These are phyloP conservation scores for Raddia distichophylla DNA, from an alignment of 176 grass and related monocot species.

Conservation along the genomic window DNA sequence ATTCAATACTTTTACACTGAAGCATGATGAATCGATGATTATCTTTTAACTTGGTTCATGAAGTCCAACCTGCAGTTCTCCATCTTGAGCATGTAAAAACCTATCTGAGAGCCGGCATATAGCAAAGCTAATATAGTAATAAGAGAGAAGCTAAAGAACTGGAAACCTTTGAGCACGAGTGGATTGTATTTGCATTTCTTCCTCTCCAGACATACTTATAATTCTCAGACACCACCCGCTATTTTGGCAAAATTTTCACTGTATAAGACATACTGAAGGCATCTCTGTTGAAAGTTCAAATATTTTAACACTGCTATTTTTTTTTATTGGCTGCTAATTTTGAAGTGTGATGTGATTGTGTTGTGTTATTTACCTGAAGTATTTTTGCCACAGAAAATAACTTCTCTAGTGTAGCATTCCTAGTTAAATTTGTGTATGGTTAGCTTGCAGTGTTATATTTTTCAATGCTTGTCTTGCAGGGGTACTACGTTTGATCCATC, in stretches of 20 bases:
- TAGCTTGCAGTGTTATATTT: neutral
- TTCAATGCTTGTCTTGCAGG: constrained; percentile 52
- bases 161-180: neutral
- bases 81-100: neutral
- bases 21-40: neutral
- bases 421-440: constrained; percentile 16
- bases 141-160: neutral
- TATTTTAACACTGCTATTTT: neutral
- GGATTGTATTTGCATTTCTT: neutral
- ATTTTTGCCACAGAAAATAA: neutral
- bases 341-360: neutral
- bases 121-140: neutral
- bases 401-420: neutral
- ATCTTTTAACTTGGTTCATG: neutral
- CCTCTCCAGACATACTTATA: neutral
- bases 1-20: neutral
- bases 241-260: neutral
- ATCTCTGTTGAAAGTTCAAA: neutral
- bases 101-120: neutral
- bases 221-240: neutral
- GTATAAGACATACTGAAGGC: constrained; percentile 4
- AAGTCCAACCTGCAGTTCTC: neutral
- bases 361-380: constrained; percentile 9
- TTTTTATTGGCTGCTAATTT: constrained; percentile 1
- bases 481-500: constrained; percentile 62